Percentiles rank a stretch among this genome's conserved stretches.
phyloP scores from a whole-genome alignment of 345 rosid genomes.

The Salix koriyanagi region DNA sequence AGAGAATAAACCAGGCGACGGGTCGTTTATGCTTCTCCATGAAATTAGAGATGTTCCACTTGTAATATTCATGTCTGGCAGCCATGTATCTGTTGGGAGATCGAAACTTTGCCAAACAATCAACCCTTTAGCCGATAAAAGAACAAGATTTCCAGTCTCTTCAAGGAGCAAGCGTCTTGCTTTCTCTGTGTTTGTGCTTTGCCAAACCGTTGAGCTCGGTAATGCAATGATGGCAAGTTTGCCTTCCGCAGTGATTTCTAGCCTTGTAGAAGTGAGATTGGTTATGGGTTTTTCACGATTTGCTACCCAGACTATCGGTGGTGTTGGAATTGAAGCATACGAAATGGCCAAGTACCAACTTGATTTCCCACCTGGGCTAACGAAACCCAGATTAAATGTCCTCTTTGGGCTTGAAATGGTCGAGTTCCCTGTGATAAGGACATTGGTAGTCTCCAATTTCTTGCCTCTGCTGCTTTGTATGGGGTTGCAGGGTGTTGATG shows the following conservation, averaged over 20 bases:
- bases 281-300: slow-evolving; percentile 41
- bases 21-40: slow-evolving; percentile 47
- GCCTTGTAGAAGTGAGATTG: slow-evolving; percentile 21
- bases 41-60: slow-evolving; percentile 23
- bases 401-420: slow-evolving; percentile 43
- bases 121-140: slow-evolving; percentile 24
- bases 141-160: slow-evolving; percentile 50
- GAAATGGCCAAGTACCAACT: slow-evolving; percentile 50
- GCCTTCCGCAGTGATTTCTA: slow-evolving; percentile 29
- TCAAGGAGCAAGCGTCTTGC: slow-evolving; percentile 21
- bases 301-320: slow-evolving; percentile 52
- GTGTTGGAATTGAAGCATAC: slow-evolving; percentile 49
- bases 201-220: slow-evolving; percentile 35
- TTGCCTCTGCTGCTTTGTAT: neutral
- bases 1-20: slow-evolving; percentile 39
- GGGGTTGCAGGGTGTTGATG: neutral
- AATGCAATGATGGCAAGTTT: slow-evolving; percentile 36
- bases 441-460: slow-evolving; percentile 22
- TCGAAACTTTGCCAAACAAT: slow-evolving; percentile 58
- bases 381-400: slow-evolving; percentile 51
- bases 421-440: slow-evolving; percentile 40
- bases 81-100: slow-evolving; percentile 53
- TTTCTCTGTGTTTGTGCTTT: slow-evolving; percentile 29
- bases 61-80: slow-evolving; percentile 51
- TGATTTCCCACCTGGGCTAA: slow-evolving; percentile 33